Conservation (phyloP, 768 basidiomycete genomes). For the Mycena leptocephala region DNA sequence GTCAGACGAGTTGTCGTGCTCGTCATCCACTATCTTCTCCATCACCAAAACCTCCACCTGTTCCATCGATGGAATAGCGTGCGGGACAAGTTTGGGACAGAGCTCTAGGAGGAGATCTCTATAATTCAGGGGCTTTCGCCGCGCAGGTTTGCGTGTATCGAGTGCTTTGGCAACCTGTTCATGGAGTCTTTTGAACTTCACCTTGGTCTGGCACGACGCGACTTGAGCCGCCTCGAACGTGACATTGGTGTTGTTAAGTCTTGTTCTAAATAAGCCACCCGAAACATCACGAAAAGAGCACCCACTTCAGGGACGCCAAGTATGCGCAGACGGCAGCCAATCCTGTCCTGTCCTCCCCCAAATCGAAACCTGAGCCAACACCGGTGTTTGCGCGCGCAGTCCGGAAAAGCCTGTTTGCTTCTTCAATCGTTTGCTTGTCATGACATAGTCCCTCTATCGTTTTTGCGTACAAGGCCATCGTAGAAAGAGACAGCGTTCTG, state of each 20-base stretch:
- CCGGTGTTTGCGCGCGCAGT: constrained; percentile 20
- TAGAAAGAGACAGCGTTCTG: neutral
- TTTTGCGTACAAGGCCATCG: neutral
- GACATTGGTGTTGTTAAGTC: constrained; percentile 35
- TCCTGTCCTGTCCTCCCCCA: constrained; percentile 17
- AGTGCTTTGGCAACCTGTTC: constrained; percentile 22
- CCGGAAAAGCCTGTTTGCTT: constrained; percentile 10
- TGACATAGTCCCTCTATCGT: constrained; percentile 11
- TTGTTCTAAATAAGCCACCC: neutral
- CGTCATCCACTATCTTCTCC: constrained; percentile 45
- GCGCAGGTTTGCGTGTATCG: neutral
- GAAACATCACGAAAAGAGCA: neutral
- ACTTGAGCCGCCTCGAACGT: constrained; percentile 30
- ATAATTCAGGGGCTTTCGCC: constrained; percentile 39
- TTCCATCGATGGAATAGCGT: constrained; percentile 50
- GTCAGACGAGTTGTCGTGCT: constrained; percentile 38
- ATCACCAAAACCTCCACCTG: constrained; percentile 44
- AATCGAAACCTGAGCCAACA: constrained; percentile 33
- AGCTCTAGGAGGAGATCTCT: constrained; percentile 49
- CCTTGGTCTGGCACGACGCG: constrained; percentile 26
- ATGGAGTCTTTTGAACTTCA: constrained; percentile 24
- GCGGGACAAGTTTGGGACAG: constrained; percentile 27
- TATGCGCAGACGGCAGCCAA: constrained; percentile 32
- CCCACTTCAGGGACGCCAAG: constrained; percentile 31
- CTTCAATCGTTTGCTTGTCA: constrained; percentile 19